These are phyloP conservation scores for Ganoderma resinaceum DNA, from an alignment of 1,284 basidiomycete genomes.

Conservation along the genomic window DNA sequence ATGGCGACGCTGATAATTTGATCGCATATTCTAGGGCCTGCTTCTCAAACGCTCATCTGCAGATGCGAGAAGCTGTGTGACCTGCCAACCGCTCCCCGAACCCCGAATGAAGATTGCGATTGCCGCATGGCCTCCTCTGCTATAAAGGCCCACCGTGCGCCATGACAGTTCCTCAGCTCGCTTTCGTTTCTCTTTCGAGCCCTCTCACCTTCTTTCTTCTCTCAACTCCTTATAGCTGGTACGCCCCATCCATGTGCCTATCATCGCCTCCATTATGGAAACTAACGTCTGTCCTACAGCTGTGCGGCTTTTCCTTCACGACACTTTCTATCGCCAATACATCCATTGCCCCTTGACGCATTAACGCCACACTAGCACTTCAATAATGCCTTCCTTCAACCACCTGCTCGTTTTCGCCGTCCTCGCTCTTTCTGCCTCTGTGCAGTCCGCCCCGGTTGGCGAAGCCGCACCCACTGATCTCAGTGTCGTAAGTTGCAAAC, in stretches of 20 bases:
- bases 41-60: not conserved
- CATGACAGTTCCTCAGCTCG: not conserved
- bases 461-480: not conserved
- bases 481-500: not conserved
- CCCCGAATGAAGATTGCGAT: not conserved
- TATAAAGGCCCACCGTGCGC: not conserved
- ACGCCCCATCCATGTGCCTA: not conserved
- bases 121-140: not conserved
- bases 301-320: slow-evolving; percentile 8
- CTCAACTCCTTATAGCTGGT: slow-evolving; percentile 4
- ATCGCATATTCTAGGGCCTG: not conserved
- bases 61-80: not conserved
- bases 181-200: not conserved
- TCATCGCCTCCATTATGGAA: not conserved
- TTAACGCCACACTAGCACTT: not conserved
- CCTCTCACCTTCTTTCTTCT: not conserved
- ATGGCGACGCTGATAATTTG: not conserved
- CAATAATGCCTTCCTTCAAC: slow-evolving; percentile 1
- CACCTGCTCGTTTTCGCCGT: not conserved
- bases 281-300: not conserved
- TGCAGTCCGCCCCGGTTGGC: not conserved
- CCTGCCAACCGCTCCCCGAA: not conserved
- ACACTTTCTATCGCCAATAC: not conserved
- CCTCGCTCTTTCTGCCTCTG: not conserved
- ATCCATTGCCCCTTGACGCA: not conserved